Evolutionary conservation across 306 rosid genomes (phyloP).

Genomic region (Cajanus cajan): DNA sequence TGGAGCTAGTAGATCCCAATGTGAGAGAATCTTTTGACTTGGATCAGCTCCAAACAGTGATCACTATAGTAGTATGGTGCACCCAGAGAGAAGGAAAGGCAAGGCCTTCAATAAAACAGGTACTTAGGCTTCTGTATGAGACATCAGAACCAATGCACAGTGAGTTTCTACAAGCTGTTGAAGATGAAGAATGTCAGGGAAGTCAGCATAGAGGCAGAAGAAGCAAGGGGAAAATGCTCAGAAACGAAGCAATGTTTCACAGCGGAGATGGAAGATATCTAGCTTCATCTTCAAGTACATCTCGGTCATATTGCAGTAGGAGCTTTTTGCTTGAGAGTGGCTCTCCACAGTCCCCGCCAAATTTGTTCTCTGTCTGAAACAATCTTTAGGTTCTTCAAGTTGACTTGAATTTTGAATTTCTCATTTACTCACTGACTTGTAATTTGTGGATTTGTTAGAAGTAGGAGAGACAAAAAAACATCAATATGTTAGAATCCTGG

Average conservation of each 20-base stretch:
- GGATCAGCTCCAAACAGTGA: constrained; percentile 78
- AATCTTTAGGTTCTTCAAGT: constrained; percentile 13
- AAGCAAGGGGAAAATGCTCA: constrained; percentile 63
- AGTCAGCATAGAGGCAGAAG: constrained; percentile 64
- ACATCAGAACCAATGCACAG: constrained; percentile 85
- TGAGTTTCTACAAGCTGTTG: constrained; percentile 62
- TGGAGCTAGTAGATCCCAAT: constrained; percentile 76
- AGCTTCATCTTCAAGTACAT: constrained; percentile 98
- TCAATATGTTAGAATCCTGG: constrained; percentile 27
- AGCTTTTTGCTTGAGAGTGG: constrained; percentile 88
- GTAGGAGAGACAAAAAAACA: neutral
- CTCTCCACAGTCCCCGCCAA: constrained; percentile 81
- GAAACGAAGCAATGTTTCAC: constrained; percentile 54
- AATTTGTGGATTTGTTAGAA: constrained; percentile 23
- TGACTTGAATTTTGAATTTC: constrained; percentile 29
- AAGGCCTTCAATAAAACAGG: constrained; percentile 91
- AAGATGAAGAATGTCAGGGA: constrained; percentile 61
- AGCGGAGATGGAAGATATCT: constrained; percentile 90
- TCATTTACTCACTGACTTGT: constrained; percentile 10
- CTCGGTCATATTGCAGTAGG: constrained; percentile 91
- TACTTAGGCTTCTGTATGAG: constrained; percentile 88
- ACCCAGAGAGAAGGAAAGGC: constrained; percentile 82
- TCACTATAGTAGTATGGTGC: constrained; percentile 85
- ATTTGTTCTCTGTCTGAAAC: constrained; percentile 52
- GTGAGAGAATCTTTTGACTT: constrained; percentile 67